Percentiles rank a stretch among this genome's conserved stretches.
Evolutionary conservation across 208 protist species (phyloP).

Genomic region (Naegleria lovaniensis): DNA sequence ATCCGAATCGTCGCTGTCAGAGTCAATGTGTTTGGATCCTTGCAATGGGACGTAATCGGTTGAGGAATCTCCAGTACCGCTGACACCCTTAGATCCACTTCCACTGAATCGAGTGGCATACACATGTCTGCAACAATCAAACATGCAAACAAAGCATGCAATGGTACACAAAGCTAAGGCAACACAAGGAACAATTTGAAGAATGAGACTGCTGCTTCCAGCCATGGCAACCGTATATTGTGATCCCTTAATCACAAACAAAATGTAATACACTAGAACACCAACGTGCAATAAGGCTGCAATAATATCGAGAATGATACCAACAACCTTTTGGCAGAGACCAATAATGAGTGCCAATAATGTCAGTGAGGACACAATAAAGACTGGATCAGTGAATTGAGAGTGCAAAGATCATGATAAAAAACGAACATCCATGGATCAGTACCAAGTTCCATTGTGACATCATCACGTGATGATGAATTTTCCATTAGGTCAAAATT

Average conservation of each 20-base stretch:
- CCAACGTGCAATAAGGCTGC: not conserved
- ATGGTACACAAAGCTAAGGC: not conserved
- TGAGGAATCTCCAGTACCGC: not conserved
- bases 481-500: not conserved
- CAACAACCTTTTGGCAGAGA: not conserved
- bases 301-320: not conserved
- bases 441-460: too few species aligned
- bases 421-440: too few species aligned
- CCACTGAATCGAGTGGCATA: not conserved
- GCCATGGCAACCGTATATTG: not conserved
- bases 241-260: not conserved
- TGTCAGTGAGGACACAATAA: not conserved
- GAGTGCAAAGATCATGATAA: not conserved
- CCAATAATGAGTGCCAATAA: not conserved
- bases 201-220: not conserved
- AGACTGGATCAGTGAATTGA: not conserved
- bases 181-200: not conserved
- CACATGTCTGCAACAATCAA: not conserved
- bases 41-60: not conserved
- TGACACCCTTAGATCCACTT: too few species aligned
- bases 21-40: not conserved
- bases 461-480: too few species aligned
- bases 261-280: not conserved
- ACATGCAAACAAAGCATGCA: not conserved
- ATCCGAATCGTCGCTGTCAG: not conserved